A percentile compares a stretch with the other conserved stretches of the same genome.
Conservation (phyloP, 371 early-diverging fungal genomes). For the Zychaea mexicana region DNA sequence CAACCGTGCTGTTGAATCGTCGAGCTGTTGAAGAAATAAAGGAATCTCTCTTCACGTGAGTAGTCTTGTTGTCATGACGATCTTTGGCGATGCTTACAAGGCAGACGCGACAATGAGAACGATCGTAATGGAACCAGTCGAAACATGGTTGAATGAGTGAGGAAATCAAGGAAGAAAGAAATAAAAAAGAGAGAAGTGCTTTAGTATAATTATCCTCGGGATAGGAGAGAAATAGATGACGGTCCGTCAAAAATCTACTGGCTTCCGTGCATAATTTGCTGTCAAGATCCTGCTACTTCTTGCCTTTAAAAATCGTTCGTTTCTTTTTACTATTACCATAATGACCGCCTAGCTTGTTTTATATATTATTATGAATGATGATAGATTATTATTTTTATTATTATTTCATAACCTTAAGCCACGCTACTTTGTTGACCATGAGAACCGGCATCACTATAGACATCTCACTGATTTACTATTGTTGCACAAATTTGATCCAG, state of each 20-base stretch:
- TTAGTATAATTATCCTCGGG: no score
- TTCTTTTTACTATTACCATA: no score
- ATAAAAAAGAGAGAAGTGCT: neutral
- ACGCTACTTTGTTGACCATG: neutral
- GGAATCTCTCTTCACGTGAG: neutral
- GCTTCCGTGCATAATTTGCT: neutral
- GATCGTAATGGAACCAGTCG: neutral
- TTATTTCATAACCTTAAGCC: no score
- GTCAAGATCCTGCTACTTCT: no score
- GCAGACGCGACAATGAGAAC: neutral
- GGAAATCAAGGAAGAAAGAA: neutral
- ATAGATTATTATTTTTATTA: no score
- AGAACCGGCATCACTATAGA: neutral
- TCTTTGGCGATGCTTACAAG: neutral
- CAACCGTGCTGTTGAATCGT: slow-evolving; percentile 7
- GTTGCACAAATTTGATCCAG: neutral
- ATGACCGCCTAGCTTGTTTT: no score
- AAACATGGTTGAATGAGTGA: neutral
- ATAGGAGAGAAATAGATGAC: neutral
- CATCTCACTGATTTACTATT: neutral
- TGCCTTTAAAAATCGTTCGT: no score
- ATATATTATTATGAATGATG: no score
- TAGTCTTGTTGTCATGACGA: neutral
- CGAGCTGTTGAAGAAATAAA: neutral
- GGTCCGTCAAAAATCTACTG: no score